phyloP scores from a whole-genome alignment of 495 filamentous ascomycete genomes.

The Penicillium antarcticum region DNA sequence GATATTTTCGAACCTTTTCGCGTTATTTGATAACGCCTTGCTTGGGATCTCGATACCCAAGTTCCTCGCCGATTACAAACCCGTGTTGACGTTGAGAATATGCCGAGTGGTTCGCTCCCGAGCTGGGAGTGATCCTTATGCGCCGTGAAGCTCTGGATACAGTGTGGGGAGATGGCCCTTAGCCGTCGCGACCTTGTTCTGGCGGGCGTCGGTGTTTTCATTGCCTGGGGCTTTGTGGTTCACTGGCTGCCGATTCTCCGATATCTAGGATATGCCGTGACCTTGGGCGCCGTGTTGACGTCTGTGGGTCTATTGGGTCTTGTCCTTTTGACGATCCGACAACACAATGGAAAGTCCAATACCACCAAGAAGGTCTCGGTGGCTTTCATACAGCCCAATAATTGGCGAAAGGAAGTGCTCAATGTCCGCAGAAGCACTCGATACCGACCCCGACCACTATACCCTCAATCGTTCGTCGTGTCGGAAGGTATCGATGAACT shows the following conservation, averaged over 20 bases:
- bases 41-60: not conserved
- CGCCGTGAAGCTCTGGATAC: conserved; percentile 20
- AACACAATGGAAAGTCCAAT: conserved; percentile 28
- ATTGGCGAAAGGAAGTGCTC: conserved; percentile 67
- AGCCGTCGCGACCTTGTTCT: conserved; percentile 70
- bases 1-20: not conserved
- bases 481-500: conserved; percentile 79
- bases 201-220: conserved; percentile 66
- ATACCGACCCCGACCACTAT: conserved; percentile 61
- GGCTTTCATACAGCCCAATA: conserved; percentile 58
- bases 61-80: not conserved
- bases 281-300: conserved; percentile 58
- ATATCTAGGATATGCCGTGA: conserved; percentile 76
- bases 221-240: conserved; percentile 81
- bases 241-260: conserved; percentile 77
- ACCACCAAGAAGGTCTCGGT: conserved; percentile 32
- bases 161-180: conserved; percentile 65
- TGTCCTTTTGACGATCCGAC: conserved; percentile 58
- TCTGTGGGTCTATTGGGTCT: conserved; percentile 51
- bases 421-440: conserved; percentile 50
- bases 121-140: conserved; percentile 32
- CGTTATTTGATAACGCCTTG: not conserved
- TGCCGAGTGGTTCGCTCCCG: conserved; percentile 16
- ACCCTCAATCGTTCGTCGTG: conserved; percentile 72
- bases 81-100: conserved; percentile 6